Base-by-base conservation (phyloP, 805 yeast genomes). In the Candida yuanshanica region DNA sequence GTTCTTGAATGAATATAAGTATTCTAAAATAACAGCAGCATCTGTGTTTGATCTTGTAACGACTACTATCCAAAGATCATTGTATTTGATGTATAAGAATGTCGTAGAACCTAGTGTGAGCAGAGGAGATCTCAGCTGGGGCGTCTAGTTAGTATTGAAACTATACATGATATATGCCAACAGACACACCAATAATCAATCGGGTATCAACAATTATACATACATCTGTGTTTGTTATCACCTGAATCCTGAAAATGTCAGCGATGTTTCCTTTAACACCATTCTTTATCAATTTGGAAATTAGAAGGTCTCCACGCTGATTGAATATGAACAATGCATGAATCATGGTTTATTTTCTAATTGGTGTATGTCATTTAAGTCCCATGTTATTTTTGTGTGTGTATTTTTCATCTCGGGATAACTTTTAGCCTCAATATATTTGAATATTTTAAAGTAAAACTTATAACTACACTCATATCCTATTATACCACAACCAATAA, bases 31-130 rank as follows among this genome's bases (percentile, higher is more conserved):
- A 4, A 79, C 60, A 1, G 89, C 77, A 25, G 90, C 89, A 58
- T 91, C 96, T 27, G 82, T 86, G 57, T 91, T 93, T 33, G 88
- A 81, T 47, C 97, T 74, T 1, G 95, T 78, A n/a, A 90, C 89
- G 0, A 90, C 95, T 10, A 90, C 95, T 8, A 88, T 53, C 83
- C 95, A 93, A 13, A 91, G 52, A 38, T 72, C 66, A 12, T 70
- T 68, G 22, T 73, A 68, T 48, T 76, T 77, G 36, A 86, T 80
- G 55, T 88, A 90, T 40, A 88, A 72, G 57, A 91, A 93, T 0
- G 96, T 83, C 0, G 98, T 93, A 0, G 95, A 86, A 1, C 98
- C 98, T 34, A 93, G 64, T 0, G 98, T 93, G 34, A 91, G 65
- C 1, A 84, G 71, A 0, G 93, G 91, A 0, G 87, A 75, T 47